phyloP scores from a whole-genome alignment of 2,329 filamentous ascomycete genomes.

The Onygena corvina region DNA sequence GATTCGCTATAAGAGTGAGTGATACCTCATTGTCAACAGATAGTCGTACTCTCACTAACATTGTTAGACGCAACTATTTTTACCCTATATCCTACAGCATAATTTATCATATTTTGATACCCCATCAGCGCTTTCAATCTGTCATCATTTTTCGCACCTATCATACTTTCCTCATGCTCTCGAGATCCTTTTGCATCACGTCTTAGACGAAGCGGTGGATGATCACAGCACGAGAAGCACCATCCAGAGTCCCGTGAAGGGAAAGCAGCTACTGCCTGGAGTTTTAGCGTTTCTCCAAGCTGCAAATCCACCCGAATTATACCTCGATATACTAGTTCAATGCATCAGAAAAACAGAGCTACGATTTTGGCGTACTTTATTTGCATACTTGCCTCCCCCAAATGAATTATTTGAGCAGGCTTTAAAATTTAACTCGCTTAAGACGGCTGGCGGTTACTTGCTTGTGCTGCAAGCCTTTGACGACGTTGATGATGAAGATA shows the following conservation, averaged over 20 bases:
- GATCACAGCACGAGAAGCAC: slow-evolving; percentile 25
- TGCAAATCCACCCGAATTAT: slow-evolving; percentile 57
- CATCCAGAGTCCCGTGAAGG: slow-evolving; percentile 4
- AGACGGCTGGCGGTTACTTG: slow-evolving; percentile 94
- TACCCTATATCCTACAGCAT: slow-evolving; percentile 74
- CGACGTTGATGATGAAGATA: slow-evolving; percentile 29
- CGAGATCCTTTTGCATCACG: slow-evolving; percentile 82
- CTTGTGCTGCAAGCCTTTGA: slow-evolving; percentile 77
- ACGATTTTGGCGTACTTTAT: slow-evolving; percentile 86
- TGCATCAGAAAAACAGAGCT: slow-evolving; percentile 96
- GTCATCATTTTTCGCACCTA: slow-evolving; percentile 72
- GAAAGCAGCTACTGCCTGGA: slow-evolving; percentile 31
- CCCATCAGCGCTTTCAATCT: slow-evolving; percentile 67
- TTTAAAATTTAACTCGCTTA: slow-evolving; percentile 68
- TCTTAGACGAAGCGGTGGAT: slow-evolving; percentile 90
- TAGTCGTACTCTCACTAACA: background rate
- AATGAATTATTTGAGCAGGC: slow-evolving; percentile 90
- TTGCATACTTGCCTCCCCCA: slow-evolving; percentile 78
- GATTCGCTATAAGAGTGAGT: slow-evolving; percentile 73
- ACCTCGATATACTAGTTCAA: slow-evolving; percentile 89
- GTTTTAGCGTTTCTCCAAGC: slow-evolving; percentile 55
- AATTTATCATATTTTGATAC: slow-evolving; percentile 65
- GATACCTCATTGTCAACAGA: background rate
- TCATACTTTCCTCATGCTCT: slow-evolving; percentile 89
- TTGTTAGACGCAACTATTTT: slow-evolving; percentile 71